phyloP scores from a whole-genome alignment of 1,139 yeast species.

The Yamadazyma pseudoaaseri region DNA sequence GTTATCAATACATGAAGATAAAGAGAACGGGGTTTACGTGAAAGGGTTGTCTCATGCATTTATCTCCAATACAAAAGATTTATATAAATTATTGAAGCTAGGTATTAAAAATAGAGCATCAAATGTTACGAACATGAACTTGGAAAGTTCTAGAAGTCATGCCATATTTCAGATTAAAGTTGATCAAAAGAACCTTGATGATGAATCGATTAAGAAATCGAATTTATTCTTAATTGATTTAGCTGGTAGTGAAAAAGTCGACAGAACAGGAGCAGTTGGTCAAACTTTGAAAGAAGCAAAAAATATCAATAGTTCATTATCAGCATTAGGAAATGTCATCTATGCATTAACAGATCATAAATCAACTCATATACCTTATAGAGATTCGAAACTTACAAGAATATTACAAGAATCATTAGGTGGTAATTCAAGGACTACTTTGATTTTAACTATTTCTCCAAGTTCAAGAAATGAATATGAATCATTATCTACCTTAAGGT shows the following conservation, averaged over 20 bases:
- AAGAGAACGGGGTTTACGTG: slow-evolving; percentile 65
- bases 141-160: slow-evolving; percentile 79
- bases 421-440: slow-evolving; percentile 80
- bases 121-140: slow-evolving; percentile 70
- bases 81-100: slow-evolving; percentile 51
- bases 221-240: slow-evolving; percentile 76
- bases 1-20: slow-evolving; percentile 66
- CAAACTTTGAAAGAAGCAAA: slow-evolving; percentile 80
- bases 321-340: slow-evolving; percentile 79
- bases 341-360: slow-evolving; percentile 73
- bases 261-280: slow-evolving; percentile 77
- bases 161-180: slow-evolving; percentile 71
- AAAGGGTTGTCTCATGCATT: slow-evolving; percentile 63
- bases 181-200: slow-evolving; percentile 53
- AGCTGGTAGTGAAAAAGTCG: slow-evolving; percentile 89
- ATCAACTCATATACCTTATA: slow-evolving; percentile 67
- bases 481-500: slow-evolving; percentile 74
- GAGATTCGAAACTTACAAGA: slow-evolving; percentile 83
- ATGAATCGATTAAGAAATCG: slow-evolving; percentile 63
- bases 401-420: slow-evolving; percentile 84
- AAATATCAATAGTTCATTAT: slow-evolving; percentile 75
- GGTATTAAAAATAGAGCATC: slow-evolving; percentile 60
- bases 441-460: slow-evolving; percentile 79
- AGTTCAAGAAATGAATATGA: slow-evolving; percentile 60
- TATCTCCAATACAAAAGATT: slow-evolving; percentile 59